phyloP scores from a whole-genome alignment of 257 asterid genomes.

The Pogostemon cablin region DNA sequence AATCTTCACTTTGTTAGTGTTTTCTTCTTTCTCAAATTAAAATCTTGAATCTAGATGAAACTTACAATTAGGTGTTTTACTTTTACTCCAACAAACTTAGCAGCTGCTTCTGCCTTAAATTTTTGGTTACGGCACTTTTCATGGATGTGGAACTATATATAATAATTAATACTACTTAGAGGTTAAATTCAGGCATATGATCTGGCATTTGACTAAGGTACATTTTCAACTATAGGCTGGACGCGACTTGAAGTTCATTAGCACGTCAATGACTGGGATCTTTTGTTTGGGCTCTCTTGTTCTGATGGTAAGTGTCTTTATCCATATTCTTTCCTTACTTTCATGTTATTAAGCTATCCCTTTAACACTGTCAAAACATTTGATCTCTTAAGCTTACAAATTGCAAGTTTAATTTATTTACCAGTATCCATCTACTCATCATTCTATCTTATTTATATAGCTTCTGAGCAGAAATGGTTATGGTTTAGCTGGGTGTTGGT shows the following conservation, averaged over 20 bases:
- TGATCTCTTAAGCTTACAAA: slow-evolving; percentile 5
- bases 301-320: slow-evolving; percentile 59
- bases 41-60: slow-evolving; percentile 15
- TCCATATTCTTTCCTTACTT: slow-evolving; percentile 8
- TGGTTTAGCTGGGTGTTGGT: slow-evolving; percentile 87
- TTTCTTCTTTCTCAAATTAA: slow-evolving; percentile 14
- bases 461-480: slow-evolving; percentile 68
- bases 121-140: not conserved
- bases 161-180: not conserved
- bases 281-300: slow-evolving; percentile 66
- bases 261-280: slow-evolving; percentile 71
- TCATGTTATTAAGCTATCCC: slow-evolving; percentile 6
- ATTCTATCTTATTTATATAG: slow-evolving; percentile 37
- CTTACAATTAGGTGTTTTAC: not conserved
- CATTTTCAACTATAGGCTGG: slow-evolving; percentile 64
- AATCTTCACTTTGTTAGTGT: slow-evolving; percentile 21
- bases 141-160: not conserved
- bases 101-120: not conserved
- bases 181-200: slow-evolving; percentile 6
- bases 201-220: slow-evolving; percentile 21
- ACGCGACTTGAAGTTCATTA: slow-evolving; percentile 85
- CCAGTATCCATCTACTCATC: not conserved
- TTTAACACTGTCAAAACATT: not conserved
- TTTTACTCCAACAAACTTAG: not conserved
- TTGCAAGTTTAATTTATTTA: slow-evolving; percentile 2